Conservation (phyloP, 2,329 filamentous ascomycete genomes). For the Calonectria henricotiae region DNA sequence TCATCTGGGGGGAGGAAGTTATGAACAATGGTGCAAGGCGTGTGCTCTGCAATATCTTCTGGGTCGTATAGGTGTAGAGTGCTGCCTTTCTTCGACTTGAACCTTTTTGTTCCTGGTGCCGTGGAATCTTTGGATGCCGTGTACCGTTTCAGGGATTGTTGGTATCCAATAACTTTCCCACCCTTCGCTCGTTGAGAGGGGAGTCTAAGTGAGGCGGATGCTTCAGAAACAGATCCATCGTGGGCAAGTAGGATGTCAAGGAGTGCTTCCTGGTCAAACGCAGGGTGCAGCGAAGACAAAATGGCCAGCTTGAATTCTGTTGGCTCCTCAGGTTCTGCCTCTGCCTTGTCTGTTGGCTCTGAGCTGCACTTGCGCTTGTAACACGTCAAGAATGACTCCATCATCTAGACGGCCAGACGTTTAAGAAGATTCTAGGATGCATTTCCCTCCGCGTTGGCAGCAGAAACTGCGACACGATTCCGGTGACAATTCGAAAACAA, state of each 20-base stretch:
- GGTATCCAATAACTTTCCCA: conserved; percentile 66
- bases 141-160: conserved; percentile 76
- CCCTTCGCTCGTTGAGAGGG: conserved; percentile 56
- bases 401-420: conserved; percentile 52
- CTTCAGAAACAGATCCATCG: conserved; percentile 81
- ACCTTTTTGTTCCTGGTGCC: conserved; percentile 63
- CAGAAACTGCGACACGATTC: not conserved
- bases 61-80: conserved; percentile 90
- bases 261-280: conserved; percentile 75
- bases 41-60: conserved; percentile 84
- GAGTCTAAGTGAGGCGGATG: conserved; percentile 71
- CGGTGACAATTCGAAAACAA: conserved; percentile 15
- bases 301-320: conserved; percentile 93
- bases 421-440: not conserved
- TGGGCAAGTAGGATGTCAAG: conserved; percentile 86
- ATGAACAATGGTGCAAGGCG: conserved; percentile 92
- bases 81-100: conserved; percentile 81
- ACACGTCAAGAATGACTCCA: conserved; percentile 73
- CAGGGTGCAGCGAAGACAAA: conserved; percentile 82
- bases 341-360: conserved; percentile 45
- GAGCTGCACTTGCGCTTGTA: conserved; percentile 66
- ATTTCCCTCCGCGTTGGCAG: not conserved
- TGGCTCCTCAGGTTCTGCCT: conserved; percentile 75
- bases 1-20: conserved; percentile 84
- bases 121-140: conserved; percentile 48